Evolutionary conservation across 192 early-diverging fungal genomes (phyloP).

Genomic region (Haplosporangium gracile): DNA sequence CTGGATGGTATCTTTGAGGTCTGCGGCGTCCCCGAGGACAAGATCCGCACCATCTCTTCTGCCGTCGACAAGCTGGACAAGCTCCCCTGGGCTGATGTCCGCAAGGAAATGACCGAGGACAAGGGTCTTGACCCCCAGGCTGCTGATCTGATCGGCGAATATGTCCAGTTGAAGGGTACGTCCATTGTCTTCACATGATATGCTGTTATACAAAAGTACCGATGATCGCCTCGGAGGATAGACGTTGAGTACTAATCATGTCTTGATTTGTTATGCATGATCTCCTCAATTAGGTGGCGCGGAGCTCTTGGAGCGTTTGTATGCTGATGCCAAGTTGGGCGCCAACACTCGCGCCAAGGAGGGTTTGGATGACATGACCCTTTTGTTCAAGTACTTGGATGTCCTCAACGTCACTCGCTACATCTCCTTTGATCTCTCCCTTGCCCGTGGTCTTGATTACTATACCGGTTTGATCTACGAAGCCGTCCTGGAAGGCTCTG

Average conservation of each 20-base stretch:
- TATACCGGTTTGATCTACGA: constrained; percentile 99
- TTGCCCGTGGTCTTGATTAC: constrained; percentile 98
- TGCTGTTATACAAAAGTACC: background rate
- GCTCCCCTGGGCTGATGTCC: constrained; percentile 93
- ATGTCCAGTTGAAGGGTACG: constrained; percentile 83
- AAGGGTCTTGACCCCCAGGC: constrained; percentile 85
- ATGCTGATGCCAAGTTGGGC: constrained; percentile 72
- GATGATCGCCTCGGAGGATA: background rate
- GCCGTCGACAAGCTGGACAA: constrained; percentile 99
- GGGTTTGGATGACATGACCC: constrained; percentile 89
- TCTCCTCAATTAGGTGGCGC: constrained; percentile 62
- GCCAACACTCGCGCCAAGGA: constrained; percentile 76
- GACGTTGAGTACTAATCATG: background rate
- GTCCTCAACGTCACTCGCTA: constrained; percentile 78
- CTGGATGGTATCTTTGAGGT: constrained; percentile 98
- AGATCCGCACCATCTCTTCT: constrained; percentile 93
- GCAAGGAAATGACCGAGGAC: constrained; percentile 93
- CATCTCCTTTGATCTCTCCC: constrained; percentile 93
- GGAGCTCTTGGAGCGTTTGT: constrained; percentile 84
- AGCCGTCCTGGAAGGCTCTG: constrained; percentile 78
- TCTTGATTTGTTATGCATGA: too few species aligned
- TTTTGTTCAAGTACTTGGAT: constrained; percentile 89
- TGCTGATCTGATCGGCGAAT: constrained; percentile 95
- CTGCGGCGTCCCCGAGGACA: constrained; percentile 91
- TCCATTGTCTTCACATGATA: background rate